Conservation (phyloP, 1,139 yeast species). For the Oligophagozyma castellii region DNA sequence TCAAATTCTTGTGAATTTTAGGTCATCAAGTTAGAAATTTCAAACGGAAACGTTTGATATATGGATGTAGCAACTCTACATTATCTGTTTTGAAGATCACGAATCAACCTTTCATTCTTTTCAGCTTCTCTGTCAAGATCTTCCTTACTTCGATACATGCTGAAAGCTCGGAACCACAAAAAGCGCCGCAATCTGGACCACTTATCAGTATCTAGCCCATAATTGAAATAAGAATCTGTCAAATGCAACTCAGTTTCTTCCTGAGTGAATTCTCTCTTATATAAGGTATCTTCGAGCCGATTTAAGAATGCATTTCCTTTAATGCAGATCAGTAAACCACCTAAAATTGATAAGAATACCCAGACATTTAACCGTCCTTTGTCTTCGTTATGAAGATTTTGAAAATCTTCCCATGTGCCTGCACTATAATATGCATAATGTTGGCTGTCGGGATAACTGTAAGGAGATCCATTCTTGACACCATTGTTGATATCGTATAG, state of each 20-base stretch:
- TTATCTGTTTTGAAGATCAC: slow-evolving; percentile 9
- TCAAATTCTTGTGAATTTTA: too few species aligned
- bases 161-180: slow-evolving; percentile 43
- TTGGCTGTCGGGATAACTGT: slow-evolving; percentile 19
- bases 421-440: slow-evolving; percentile 41
- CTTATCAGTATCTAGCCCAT: slow-evolving; percentile 38
- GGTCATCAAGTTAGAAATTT: too few species aligned
- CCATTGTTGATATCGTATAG: slow-evolving; percentile 29
- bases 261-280: slow-evolving; percentile 25
- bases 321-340: slow-evolving; percentile 18
- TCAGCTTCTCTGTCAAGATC: slow-evolving; percentile 25
- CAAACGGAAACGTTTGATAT: too few species aligned
- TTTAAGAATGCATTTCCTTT: slow-evolving; percentile 30
- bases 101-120: slow-evolving; percentile 21
- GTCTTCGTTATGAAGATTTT: slow-evolving; percentile 8
- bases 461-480: slow-evolving; percentile 10
- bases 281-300: slow-evolving; percentile 20
- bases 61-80: too few species aligned
- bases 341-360: slow-evolving; percentile 15
- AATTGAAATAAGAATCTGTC: slow-evolving; percentile 36
- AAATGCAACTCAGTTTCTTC: slow-evolving; percentile 37
- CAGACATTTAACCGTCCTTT: slow-evolving; percentile 19
- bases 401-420: slow-evolving; percentile 58
- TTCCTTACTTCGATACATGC: slow-evolving; percentile 21
- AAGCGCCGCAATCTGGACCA: slow-evolving; percentile 43